These are phyloP conservation scores for Trametes elegans DNA, from an alignment of 768 basidiomycete genomes.

Conservation along the genomic window DNA sequence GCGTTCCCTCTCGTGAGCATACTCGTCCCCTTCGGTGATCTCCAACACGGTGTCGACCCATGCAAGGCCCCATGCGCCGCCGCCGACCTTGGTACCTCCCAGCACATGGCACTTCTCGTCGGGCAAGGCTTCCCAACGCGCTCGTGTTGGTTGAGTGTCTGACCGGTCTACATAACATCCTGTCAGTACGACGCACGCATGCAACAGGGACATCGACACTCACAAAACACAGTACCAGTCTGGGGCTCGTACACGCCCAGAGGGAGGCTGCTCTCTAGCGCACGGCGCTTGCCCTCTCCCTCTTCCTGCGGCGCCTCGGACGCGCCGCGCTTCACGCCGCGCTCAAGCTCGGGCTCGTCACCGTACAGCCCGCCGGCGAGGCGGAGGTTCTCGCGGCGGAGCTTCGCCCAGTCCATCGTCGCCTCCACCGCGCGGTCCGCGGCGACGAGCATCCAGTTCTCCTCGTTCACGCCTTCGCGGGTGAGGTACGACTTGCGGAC, in stretches of 20 bases:
- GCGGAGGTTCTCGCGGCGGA: constrained; percentile 53
- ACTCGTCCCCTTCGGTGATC: neutral
- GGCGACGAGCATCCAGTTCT: constrained; percentile 91
- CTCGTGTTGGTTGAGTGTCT: constrained; percentile 73
- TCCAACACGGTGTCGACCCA: constrained; percentile 61
- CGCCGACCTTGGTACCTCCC: constrained; percentile 73
- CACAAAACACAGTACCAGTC: constrained; percentile 71
- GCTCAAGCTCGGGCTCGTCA: constrained; percentile 5
- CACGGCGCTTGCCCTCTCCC: constrained; percentile 16
- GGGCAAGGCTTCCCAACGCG: constrained; percentile 58
- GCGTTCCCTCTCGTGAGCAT: constrained; percentile 3
- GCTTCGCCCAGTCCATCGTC: constrained; percentile 61
- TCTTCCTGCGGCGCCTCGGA: constrained; percentile 33
- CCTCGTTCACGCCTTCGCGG: constrained; percentile 78
- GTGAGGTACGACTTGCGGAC: constrained; percentile 78
- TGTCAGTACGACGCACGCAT: neutral
- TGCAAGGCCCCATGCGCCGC: constrained; percentile 77
- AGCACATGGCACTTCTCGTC: constrained; percentile 49
- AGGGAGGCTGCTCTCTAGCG: constrained; percentile 37
- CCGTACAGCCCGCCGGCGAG: constrained; percentile 49
- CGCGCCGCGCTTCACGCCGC: constrained; percentile 7
- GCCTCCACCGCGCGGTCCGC: constrained; percentile 64
- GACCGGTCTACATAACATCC: constrained; percentile 52
- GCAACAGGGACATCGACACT: constrained; percentile 12
- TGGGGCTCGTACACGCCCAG: constrained; percentile 84